A percentile compares a stretch with the other conserved stretches of the same genome.
phyloP scores from a whole-genome alignment of 1,284 basidiomycete genomes.

The Puccinia triticina region DNA sequence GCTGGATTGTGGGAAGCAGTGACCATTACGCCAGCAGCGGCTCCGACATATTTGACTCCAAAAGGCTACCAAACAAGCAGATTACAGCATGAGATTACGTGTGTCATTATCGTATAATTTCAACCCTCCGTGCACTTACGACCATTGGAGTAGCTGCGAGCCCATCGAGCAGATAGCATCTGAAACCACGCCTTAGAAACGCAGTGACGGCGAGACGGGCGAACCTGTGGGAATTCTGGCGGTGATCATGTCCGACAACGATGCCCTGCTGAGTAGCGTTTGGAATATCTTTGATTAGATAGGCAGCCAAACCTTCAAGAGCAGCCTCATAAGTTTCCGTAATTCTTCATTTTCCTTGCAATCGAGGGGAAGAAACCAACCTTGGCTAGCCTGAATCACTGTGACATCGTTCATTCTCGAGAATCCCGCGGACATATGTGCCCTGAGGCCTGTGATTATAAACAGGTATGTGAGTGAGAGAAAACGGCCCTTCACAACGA shows the following conservation, averaged over 20 bases:
- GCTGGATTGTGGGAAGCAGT: slow-evolving; percentile 62
- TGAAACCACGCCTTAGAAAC: slow-evolving; percentile 70
- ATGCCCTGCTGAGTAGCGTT: slow-evolving; percentile 69
- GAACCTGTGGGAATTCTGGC: slow-evolving; percentile 75
- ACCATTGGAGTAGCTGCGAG: slow-evolving; percentile 79
- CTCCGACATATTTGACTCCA: slow-evolving; percentile 68
- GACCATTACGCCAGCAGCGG: slow-evolving; percentile 82
- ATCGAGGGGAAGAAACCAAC: slow-evolving; percentile 55
- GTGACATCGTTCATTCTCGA: slow-evolving; percentile 82
- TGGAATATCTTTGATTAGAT: slow-evolving; percentile 67
- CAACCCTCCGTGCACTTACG: slow-evolving; percentile 56
- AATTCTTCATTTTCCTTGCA: not conserved
- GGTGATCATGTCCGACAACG: slow-evolving; percentile 77
- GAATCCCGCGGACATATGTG: slow-evolving; percentile 81
- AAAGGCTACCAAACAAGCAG: slow-evolving; percentile 68
- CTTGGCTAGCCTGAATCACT: slow-evolving; percentile 79
- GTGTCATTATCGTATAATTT: not conserved
- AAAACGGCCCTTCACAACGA: too few species aligned
- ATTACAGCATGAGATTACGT: not conserved
- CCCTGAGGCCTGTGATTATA: slow-evolving; percentile 69
- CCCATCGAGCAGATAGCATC: slow-evolving; percentile 71
- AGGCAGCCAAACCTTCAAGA: slow-evolving; percentile 70
- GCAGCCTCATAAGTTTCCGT: slow-evolving; percentile 16
- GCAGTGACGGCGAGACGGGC: slow-evolving; percentile 72
- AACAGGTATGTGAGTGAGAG: not conserved